A percentile compares a stretch with the other conserved stretches of the same genome.
Evolutionary conservation across 352 stramenopile species (phyloP).

Genomic region (Phytophthora vignae): DNA sequence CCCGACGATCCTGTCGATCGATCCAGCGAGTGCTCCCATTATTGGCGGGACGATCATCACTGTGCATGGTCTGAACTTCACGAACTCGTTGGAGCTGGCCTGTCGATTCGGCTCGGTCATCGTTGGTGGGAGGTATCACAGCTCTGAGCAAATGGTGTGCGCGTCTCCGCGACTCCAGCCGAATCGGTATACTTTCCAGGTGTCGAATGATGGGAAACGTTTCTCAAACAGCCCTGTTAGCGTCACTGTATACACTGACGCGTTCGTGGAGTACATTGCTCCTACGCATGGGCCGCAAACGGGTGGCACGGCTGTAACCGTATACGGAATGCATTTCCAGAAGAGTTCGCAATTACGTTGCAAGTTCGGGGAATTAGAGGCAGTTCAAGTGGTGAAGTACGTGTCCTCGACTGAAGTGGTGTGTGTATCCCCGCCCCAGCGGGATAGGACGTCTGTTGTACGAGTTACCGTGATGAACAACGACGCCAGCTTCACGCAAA

Average conservation of each 20-base stretch:
- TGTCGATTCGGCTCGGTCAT: constrained; percentile 86
- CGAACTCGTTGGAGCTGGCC: constrained; percentile 67
- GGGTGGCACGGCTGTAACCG: constrained; percentile 84
- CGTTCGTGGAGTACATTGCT: constrained; percentile 69
- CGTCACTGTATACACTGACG: constrained; percentile 82
- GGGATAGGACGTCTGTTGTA: constrained; percentile 47
- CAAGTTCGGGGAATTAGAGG: constrained; percentile 73
- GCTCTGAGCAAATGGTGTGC: constrained; percentile 62
- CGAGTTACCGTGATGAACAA: constrained; percentile 73
- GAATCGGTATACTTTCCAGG: constrained; percentile 70
- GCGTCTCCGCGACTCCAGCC: constrained; percentile 61
- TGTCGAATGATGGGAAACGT: constrained; percentile 74
- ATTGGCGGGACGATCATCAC: constrained; percentile 70
- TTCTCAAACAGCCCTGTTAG: constrained; percentile 68
- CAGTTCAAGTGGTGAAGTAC: constrained; percentile 63
- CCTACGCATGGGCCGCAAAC: constrained; percentile 76
- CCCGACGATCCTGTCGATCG: constrained; percentile 32
- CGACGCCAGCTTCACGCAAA: constrained; percentile 64
- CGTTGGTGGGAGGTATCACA: constrained; percentile 63
- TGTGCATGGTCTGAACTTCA: constrained; percentile 83
- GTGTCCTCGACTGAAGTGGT: constrained; percentile 76
- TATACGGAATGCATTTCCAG: constrained; percentile 88
- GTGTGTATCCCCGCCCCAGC: constrained; percentile 67
- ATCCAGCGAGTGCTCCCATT: constrained; percentile 23
- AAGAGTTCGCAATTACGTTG: constrained; percentile 63